Conservation (phyloP, 768 basidiomycete species). For the Suillus brevipes region DNA sequence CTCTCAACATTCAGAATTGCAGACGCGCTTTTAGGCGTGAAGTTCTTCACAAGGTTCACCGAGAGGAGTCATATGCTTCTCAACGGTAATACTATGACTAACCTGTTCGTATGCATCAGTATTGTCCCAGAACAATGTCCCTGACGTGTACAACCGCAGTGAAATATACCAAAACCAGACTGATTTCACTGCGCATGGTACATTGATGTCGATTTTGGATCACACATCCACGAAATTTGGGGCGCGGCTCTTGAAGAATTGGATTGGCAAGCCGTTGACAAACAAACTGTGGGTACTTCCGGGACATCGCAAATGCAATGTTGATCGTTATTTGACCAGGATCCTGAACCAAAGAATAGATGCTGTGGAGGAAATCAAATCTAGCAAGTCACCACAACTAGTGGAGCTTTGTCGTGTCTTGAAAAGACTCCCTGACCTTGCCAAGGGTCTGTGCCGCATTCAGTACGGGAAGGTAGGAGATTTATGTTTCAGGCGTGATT, state of each 20-base stretch:
- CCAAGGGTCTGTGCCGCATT: conserved; percentile 81
- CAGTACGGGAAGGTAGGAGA: conserved; percentile 82
- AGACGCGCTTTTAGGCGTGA: conserved; percentile 72
- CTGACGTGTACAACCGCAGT: conserved; percentile 29
- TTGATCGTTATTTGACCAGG: conserved; percentile 39
- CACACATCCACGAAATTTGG: conserved; percentile 89
- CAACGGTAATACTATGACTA: conserved; percentile 82
- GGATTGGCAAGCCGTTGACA: conserved; percentile 85
- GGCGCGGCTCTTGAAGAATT: conserved; percentile 74
- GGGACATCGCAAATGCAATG: background rate
- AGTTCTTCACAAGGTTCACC: conserved; percentile 78
- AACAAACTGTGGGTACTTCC: conserved; percentile 42
- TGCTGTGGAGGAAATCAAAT: conserved; percentile 80
- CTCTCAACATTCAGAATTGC: conserved; percentile 75
- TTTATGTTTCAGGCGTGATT: background rate
- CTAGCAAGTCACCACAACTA: conserved; percentile 60
- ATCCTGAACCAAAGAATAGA: conserved; percentile 74
- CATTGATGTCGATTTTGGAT: conserved; percentile 84
- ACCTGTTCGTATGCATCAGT: conserved; percentile 47
- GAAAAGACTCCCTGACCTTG: conserved; percentile 80
- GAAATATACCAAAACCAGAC: conserved; percentile 95
- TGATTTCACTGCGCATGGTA: conserved; percentile 69
- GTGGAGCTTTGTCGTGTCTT: conserved; percentile 69
- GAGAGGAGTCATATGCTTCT: conserved; percentile 83
- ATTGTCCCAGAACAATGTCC: background rate